Evolutionary conservation across 2,329 filamentous ascomycete genomes (phyloP), one percentile per base, ranked within the genome.

Genomic region (Fusarium mundagurra): DNA sequence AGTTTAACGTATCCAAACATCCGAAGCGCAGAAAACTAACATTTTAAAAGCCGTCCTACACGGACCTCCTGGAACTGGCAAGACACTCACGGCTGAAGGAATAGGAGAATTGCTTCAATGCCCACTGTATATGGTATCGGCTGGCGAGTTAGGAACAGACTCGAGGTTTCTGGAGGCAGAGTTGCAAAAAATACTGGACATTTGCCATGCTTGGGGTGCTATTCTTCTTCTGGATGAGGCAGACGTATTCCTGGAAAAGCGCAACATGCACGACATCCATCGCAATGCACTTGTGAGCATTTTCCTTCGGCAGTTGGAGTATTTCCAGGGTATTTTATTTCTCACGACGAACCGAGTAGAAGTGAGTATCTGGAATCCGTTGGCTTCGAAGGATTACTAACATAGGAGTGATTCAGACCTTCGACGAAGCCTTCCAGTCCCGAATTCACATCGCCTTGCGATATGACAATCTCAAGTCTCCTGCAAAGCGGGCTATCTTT

Each of bases 291-390:
- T 96, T 2, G 95, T 97, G 60, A 94, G 92, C 80, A 94, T 97
- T 77, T 98, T 98, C 86, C 85, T 98, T 6, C 91, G 94, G 1
- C 87, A 96, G 64, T 86, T 98, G 0, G 95, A 98, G 82, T 98
- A 97, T 81, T 97, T 97, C 84, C 93, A 97, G 79, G 95, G 95
- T 7, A 97, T 97, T 61, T 82, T 97, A 9, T 97, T 98, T 85
- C 83, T 98, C 33, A 98, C 95, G 0, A 97, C 95, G 6, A 97
- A 97, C 80, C 90, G 94, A 4, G 94, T 97, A 2, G 90, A 93
- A 84, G 87, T 87, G 79, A 59, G 82, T 81, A 34, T 34, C 34
- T 36, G 14, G 27, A 24, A 24, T 20, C 33, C 27, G 41, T 17
- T 41, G 22, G 36, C 6, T 31, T 16, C 43, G 6, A n/a, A 41